A percentile compares a stretch with the other conserved stretches of the same genome.
These are phyloP conservation scores for Letharia columbiana DNA, from an alignment of 495 filamentous ascomycete genomes.

Conservation along the genomic window DNA sequence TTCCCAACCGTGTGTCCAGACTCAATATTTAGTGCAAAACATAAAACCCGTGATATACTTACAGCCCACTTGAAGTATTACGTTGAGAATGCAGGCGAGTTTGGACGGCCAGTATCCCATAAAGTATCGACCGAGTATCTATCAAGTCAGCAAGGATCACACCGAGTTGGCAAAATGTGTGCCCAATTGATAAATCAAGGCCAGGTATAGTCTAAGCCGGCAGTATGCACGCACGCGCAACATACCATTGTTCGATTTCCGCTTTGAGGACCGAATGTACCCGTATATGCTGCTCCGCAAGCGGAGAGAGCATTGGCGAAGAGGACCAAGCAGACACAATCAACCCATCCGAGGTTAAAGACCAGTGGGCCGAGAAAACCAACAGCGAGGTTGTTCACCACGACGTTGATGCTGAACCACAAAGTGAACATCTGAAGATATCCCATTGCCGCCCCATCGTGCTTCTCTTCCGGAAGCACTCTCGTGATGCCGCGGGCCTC, in stretches of 20 bases:
- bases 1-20: too few relatives aligned
- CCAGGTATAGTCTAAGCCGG: background rate
- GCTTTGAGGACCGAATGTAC: constrained; percentile 58
- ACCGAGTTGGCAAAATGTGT: background rate
- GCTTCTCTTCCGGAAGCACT: constrained; percentile 19
- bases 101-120: constrained; percentile 75
- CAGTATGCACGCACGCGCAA: constrained; percentile 2
- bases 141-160: constrained; percentile 1
- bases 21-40: too few relatives aligned
- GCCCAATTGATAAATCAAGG: background rate
- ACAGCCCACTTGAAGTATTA: constrained; percentile 62
- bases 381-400: constrained; percentile 60
- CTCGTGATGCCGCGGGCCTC: constrained; percentile 19
- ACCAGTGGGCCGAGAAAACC: constrained; percentile 61
- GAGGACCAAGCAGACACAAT: constrained; percentile 52
- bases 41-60: too few relatives aligned
- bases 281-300: constrained; percentile 54
- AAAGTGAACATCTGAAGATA: constrained; percentile 24
- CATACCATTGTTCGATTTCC: constrained; percentile 62
- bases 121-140: constrained; percentile 60
- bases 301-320: constrained; percentile 52
- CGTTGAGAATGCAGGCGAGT: constrained; percentile 54
- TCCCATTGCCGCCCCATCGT: background rate
- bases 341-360: constrained; percentile 55
- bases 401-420: constrained; percentile 46